Evolutionary conservation across 352 stramenopile genomes (phyloP).

Genomic region (Phytophthora constricta): DNA sequence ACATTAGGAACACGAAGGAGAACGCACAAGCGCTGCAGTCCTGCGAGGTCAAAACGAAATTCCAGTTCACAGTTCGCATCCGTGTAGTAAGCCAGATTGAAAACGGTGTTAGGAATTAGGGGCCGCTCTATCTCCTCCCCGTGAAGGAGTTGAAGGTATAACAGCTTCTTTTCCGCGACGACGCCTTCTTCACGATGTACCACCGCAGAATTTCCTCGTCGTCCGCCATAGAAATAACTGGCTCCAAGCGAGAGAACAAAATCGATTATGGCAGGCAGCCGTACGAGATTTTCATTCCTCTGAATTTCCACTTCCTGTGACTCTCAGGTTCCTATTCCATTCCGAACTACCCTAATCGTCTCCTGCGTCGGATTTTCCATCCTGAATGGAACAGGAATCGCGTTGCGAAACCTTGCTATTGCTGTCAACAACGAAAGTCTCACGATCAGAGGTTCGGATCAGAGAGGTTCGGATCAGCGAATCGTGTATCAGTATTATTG

Average conservation of each 20-base stretch:
- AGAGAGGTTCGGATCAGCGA: no score
- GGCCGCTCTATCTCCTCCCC: background rate
- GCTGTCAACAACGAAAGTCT: no score
- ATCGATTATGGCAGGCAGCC: background rate
- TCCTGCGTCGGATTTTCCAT: background rate
- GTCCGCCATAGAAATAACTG: background rate
- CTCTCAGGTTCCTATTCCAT: background rate
- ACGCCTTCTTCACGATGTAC: background rate
- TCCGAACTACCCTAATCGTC: background rate
- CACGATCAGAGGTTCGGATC: no score
- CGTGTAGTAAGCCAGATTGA: background rate
- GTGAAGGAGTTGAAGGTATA: background rate
- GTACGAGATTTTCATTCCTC: no score
- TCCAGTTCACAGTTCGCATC: background rate
- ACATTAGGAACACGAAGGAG: background rate
- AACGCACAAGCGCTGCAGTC: background rate
- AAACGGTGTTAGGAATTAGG: background rate
- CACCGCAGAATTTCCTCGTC: background rate
- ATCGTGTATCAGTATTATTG: no score
- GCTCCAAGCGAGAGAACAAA: background rate
- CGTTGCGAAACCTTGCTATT: no score
- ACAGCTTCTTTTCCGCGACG: background rate
- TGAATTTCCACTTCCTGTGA: background rate
- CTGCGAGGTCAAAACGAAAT: background rate
- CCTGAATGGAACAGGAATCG: background rate